phyloP scores from a whole-genome alignment of 352 stramenopile species.

The Globisporangium nodosum region DNA sequence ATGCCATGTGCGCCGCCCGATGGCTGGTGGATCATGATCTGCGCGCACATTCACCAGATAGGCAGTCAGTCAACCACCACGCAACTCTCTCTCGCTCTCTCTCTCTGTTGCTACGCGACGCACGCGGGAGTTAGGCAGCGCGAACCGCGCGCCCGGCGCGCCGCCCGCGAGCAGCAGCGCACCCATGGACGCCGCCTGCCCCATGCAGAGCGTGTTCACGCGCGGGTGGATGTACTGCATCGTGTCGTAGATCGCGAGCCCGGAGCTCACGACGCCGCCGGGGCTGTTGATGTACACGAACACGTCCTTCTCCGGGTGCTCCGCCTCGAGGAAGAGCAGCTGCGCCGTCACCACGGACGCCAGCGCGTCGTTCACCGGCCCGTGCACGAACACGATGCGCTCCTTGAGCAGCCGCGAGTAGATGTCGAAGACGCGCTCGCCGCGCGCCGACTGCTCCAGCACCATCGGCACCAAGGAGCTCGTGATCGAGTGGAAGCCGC shows the following conservation, averaged over 20 bases:
- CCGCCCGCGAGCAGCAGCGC: constrained; percentile 93
- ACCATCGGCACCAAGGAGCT: constrained; percentile 91
- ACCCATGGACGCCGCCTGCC: constrained; percentile 95
- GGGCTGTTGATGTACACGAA: constrained; percentile 99
- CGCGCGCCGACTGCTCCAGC: constrained; percentile 88
- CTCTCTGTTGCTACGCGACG: constrained; percentile 4
- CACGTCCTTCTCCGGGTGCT: constrained; percentile 96
- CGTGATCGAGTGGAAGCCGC: constrained; percentile 46
- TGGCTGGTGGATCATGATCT: constrained; percentile 98
- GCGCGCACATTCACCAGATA: neutral
- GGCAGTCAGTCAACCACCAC: neutral
- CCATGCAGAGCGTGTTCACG: constrained; percentile 97
- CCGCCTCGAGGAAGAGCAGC: constrained; percentile 94
- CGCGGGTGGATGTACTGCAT: constrained; percentile 98
- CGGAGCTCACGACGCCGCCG: constrained; percentile 95
- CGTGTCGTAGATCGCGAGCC: constrained; percentile 97
- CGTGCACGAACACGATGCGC: constrained; percentile 97
- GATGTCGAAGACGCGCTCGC: constrained; percentile 97
- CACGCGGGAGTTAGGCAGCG: constrained; percentile 92
- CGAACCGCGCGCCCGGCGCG: constrained; percentile 82
- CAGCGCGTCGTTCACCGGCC: constrained; percentile 88
- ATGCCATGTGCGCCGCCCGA: constrained; percentile 95
- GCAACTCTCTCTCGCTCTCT: no score
- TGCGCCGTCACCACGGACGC: constrained; percentile 80
- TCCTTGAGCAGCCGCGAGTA: constrained; percentile 97